Evolutionary conservation across 768 basidiomycete species (phyloP).

Genomic region (Myochromella boudieri): DNA sequence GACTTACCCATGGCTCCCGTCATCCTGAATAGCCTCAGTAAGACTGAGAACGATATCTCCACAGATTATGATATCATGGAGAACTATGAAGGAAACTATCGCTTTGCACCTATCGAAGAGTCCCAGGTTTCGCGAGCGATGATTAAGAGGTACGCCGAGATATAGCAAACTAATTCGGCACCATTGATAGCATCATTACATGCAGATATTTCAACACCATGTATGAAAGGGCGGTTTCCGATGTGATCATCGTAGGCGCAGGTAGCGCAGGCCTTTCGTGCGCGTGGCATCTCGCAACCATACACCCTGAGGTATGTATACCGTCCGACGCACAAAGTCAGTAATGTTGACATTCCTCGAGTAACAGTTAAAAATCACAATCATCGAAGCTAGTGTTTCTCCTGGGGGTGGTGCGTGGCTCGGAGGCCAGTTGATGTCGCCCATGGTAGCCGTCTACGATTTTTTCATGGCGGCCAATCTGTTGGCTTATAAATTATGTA

Average conservation of each 20-base stretch:
- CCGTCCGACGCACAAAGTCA: not conserved
- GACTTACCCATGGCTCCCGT: conserved; percentile 2
- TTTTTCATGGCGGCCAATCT: not conserved
- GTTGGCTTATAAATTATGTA: conserved; percentile 20
- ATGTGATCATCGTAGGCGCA: conserved; percentile 76
- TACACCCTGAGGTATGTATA: conserved; percentile 57
- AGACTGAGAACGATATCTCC: conserved; percentile 1
- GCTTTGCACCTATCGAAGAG: conserved; percentile 74
- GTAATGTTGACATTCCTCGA: not conserved
- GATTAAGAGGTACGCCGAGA: conserved; percentile 57
- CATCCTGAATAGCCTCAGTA: conserved; percentile 9
- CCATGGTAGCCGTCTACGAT: conserved; percentile 57
- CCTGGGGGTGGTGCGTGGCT: conserved; percentile 81
- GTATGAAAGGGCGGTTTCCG: conserved; percentile 74
- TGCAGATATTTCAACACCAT: conserved; percentile 69
- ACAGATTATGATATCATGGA: conserved; percentile 41
- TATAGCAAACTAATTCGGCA: not conserved
- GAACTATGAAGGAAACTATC: conserved; percentile 63
- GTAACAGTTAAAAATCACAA: conserved; percentile 45
- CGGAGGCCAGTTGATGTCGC: conserved; percentile 76
- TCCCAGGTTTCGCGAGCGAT: conserved; percentile 75
- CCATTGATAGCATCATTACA: not conserved
- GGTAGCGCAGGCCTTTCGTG: conserved; percentile 71
- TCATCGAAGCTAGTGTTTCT: conserved; percentile 78
- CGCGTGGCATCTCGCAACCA: conserved; percentile 70